phyloP scores from a whole-genome alignment of 306 rosid species.

The Trifolium pratense region DNA sequence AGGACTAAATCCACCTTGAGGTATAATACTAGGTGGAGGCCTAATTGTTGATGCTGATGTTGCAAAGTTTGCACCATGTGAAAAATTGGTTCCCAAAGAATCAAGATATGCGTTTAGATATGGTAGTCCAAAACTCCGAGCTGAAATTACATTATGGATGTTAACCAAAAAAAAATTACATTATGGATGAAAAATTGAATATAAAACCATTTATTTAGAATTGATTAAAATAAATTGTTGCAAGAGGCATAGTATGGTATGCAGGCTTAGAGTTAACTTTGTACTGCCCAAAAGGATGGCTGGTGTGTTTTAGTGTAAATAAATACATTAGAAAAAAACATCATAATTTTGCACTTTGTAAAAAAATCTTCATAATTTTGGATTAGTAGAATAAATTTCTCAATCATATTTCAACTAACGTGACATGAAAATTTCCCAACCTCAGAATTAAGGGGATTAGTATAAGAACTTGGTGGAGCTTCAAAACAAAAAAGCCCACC shows the following conservation, averaged over 20 bases:
- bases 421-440: too few species aligned
- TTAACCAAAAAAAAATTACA: too few species aligned
- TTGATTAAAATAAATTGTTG: slow-evolving; percentile 10
- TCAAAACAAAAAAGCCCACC: too few species aligned
- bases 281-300: neutral
- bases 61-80: slow-evolving; percentile 56
- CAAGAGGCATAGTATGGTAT: neutral
- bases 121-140: slow-evolving; percentile 41
- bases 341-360: too few species aligned
- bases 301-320: too few species aligned
- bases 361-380: too few species aligned
- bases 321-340: too few species aligned
- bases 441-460: too few species aligned
- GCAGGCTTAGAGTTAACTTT: neutral
- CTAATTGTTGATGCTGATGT: slow-evolving; percentile 49
- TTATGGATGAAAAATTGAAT: neutral
- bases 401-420: too few species aligned
- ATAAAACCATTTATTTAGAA: neutral
- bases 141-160: slow-evolving; percentile 27
- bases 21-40: slow-evolving; percentile 38
- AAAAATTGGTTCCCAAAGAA: slow-evolving; percentile 51
- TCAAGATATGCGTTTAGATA: slow-evolving; percentile 55
- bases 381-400: too few species aligned
- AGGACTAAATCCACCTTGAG: slow-evolving; percentile 48
- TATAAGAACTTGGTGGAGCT: too few species aligned